Conservation (phyloP, 2,329 filamentous ascomycete species). For the Scleromitrula shiraiana region DNA sequence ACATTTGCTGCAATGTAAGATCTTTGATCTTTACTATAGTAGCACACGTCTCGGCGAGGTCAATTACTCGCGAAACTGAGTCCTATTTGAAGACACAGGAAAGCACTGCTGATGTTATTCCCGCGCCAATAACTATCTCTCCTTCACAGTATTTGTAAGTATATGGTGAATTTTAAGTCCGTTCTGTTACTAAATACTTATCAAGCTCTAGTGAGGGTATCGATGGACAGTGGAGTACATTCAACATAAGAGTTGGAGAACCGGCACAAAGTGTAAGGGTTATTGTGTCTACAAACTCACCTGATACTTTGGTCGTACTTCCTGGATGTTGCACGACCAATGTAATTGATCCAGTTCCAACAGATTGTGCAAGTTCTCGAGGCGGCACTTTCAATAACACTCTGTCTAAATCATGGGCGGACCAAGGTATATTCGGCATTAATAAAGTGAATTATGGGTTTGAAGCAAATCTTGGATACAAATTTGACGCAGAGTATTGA, state of each 20-base stretch:
- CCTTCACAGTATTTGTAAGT: constrained; percentile 34
- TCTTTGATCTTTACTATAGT: constrained; percentile 3
- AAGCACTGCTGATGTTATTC: constrained; percentile 4
- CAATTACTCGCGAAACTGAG: neutral
- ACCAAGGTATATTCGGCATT: constrained; percentile 30
- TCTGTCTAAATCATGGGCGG: constrained; percentile 30
- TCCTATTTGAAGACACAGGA: neutral
- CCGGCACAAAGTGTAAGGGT: constrained; percentile 37
- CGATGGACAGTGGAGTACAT: constrained; percentile 65
- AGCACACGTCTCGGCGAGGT: neutral
- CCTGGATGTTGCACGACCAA: constrained; percentile 27
- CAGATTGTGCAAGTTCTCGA: constrained; percentile 30
- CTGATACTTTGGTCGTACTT: constrained; percentile 30
- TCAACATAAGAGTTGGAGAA: constrained; percentile 48
- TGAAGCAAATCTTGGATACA: constrained; percentile 15
- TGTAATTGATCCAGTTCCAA: constrained; percentile 29
- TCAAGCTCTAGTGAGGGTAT: constrained; percentile 30
- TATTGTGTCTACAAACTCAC: constrained; percentile 33
- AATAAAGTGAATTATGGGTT: constrained; percentile 30
- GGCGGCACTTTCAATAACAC: constrained; percentile 31
- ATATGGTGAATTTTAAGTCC: constrained; percentile 4
- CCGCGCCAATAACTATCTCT: constrained; percentile 26
- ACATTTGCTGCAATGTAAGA: neutral
- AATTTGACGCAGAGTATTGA: constrained; percentile 13
- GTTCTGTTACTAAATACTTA: neutral